Evolutionary conservation across 306 rosid species (phyloP), one percentile per base, ranked within the genome.

Genomic region (Cicer pinnatifidum): DNA sequence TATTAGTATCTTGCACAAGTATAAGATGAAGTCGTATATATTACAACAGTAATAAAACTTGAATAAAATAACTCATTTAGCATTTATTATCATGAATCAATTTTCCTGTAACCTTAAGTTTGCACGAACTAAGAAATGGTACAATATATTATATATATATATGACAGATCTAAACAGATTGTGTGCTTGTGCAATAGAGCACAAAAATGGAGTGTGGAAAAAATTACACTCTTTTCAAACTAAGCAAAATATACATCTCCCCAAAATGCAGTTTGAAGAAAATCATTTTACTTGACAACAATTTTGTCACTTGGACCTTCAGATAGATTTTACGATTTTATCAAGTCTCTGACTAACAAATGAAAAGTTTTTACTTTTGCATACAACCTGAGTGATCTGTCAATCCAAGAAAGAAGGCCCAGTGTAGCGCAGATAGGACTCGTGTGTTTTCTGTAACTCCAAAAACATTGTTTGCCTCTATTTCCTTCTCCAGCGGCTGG

Each of bases 401-500:
- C 66, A 51, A 41, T 50, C 68, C 66, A 59, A 59, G 43, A 56
- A 40, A 40, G 52, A 73, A 62, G 19, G 45, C 51, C 62, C 16
- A 1, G 33, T n/a, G 50, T 35, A 38, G 35, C 41, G n/a, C 50
- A 45, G 63, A 73, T 48, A 71, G 59, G 63, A 77, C 60, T 6
- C 35, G 9, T 61, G 69, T 71, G 74, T 48, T 81, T 44, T 64
- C 76, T 20, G 75, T 8, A 66, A 67, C 61, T 17, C 57, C 43
- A 58, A 9, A 78, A 58, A 69, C 5, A 15, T 17, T 1, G 12
- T 37, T 19, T 48, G 59, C 51, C 74, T 63, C 46, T 67, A 73
- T 64, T 64, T 62, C 33, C 69, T 68, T 20, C 82, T 72, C 75
- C 75, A 45, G 77, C 61, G 69, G 78, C 81, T 71, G 51, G 76